Base-by-base conservation (phyloP, 2,329 filamentous ascomycete species). In the Rugonectria rugulosa region DNA sequence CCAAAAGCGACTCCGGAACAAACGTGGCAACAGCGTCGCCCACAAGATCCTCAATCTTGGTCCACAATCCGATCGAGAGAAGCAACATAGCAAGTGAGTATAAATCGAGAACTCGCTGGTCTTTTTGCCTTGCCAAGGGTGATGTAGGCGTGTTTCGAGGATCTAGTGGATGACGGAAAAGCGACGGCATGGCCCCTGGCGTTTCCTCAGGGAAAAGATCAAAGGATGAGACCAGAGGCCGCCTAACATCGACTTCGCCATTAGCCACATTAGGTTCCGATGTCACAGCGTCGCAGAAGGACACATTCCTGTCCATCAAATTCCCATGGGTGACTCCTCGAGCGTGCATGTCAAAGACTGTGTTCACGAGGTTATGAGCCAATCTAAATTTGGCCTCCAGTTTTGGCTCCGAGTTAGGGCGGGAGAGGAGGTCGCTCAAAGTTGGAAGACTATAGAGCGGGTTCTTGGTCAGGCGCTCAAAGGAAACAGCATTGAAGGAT, bases 381-480 rank as follows among this genome's bases (percentile, higher is more conserved):
- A 94, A 78, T 12, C 87, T 83, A 66, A 92, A 93, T 65, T 91
- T 90, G 54, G 88, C 87, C 73, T 94, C 90, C 1, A 93, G 77
- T 29, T 84, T 83, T 0, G 88, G 89, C 65, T 89, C 85, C 29
- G 81, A 82, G 45, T 78, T 77, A 1, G 80, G 77, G 14, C 75
- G 71, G 2, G 73, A 74, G 0, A 88, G 76, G 10, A 88, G 75
- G 48, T 86, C 79, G 12, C 75, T 73, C 6, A 88, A 70, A 0
- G 84, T 84, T 38, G 78, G 81, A 4, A 86, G 69, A 49, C 76
- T 82, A 61, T 82, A 81, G 0, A 77, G 67, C 0, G 81, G 76
- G 24, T 78, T 79, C 46, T 81, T 78, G 1, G 80, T 81, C 9
- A 79, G 72, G 20, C 75, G 74, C 52, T 84, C 81, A 32, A 83